Conservation (phyloP, 768 basidiomycete genomes). For the Pleurotus giganteus region DNA sequence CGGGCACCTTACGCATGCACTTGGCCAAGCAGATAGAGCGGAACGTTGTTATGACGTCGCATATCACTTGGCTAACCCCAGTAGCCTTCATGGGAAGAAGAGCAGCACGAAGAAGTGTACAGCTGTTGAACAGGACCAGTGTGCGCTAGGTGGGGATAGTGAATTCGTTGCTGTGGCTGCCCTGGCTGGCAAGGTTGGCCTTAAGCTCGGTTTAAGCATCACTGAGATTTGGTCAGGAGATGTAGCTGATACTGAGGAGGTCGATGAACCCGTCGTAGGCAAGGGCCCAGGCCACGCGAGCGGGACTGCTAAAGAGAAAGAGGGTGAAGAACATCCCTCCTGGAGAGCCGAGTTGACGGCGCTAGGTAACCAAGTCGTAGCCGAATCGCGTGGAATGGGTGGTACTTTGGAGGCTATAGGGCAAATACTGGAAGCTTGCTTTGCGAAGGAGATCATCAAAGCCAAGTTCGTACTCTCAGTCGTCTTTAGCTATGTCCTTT, state of each 20-base stretch:
- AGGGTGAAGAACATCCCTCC: constrained; percentile 15
- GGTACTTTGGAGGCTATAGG: constrained; percentile 56
- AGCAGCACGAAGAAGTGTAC: too few relatives aligned
- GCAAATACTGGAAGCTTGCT: constrained; percentile 50
- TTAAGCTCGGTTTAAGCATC: constrained; percentile 43
- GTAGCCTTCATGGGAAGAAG: background rate
- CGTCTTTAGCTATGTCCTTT: constrained; percentile 10
- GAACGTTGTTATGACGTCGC: constrained; percentile 63
- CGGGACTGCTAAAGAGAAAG: constrained; percentile 2
- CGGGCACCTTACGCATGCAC: constrained; percentile 72
- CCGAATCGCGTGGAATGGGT: constrained; percentile 48
- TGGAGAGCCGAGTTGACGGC: constrained; percentile 27
- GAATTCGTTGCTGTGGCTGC: constrained; percentile 48
- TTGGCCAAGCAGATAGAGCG: constrained; percentile 52
- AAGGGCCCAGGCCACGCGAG: background rate
- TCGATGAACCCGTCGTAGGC: constrained; percentile 4
- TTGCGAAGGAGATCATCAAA: constrained; percentile 52
- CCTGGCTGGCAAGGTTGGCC: constrained; percentile 47
- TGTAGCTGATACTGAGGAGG: constrained; percentile 17
- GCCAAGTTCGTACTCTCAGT: constrained; percentile 51
- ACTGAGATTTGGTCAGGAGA: constrained; percentile 16
- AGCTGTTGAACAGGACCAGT: constrained; percentile 19
- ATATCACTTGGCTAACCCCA: constrained; percentile 37
- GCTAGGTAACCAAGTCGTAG: constrained; percentile 35
- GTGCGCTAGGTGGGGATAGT: constrained; percentile 1